phyloP scores from a whole-genome alignment of 192 early-diverging fungal genomes.

The Umbelopsis ramanniana region DNA sequence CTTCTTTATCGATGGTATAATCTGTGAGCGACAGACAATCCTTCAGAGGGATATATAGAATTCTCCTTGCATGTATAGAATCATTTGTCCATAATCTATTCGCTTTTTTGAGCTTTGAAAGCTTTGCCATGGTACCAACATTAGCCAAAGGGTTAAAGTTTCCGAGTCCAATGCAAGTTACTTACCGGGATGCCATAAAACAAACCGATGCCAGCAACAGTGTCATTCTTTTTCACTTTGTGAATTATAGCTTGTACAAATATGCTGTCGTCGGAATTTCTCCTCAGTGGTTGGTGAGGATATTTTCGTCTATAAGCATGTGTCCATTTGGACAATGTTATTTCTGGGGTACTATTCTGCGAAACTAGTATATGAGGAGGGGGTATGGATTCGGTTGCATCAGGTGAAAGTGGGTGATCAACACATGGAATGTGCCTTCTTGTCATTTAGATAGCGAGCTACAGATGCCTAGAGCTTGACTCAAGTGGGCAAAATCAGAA shows the following conservation, averaged over 20 bases:
- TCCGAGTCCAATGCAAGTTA: not conserved
- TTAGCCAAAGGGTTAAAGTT: not conserved
- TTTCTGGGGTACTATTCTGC: not conserved
- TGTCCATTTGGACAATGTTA: not conserved
- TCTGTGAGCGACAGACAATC: conserved; percentile 31
- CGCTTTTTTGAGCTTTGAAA: conserved; percentile 44
- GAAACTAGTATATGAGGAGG: not conserved
- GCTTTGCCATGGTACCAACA: conserved; percentile 22
- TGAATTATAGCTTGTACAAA: conserved; percentile 42
- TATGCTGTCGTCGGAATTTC: conserved; percentile 17
- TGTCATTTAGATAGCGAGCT: not conserved
- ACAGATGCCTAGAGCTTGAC: not conserved
- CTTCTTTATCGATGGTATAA: conserved; percentile 20
- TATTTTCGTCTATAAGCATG: conserved; percentile 13
- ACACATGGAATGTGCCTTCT: not conserved
- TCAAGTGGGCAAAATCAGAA: not conserved
- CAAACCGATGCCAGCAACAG: conserved; percentile 52
- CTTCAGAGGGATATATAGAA: conserved; percentile 54
- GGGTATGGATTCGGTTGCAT: not conserved
- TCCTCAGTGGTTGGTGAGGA: conserved; percentile 14
- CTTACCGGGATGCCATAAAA: conserved; percentile 56
- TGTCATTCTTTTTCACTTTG: conserved; percentile 43
- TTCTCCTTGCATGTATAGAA: conserved; percentile 54
- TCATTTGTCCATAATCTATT: conserved; percentile 60
- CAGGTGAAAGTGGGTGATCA: conserved; percentile 11